Evolutionary conservation across 129 eudicot species (phyloP).

Genomic region (Helianthus annuus): DNA sequence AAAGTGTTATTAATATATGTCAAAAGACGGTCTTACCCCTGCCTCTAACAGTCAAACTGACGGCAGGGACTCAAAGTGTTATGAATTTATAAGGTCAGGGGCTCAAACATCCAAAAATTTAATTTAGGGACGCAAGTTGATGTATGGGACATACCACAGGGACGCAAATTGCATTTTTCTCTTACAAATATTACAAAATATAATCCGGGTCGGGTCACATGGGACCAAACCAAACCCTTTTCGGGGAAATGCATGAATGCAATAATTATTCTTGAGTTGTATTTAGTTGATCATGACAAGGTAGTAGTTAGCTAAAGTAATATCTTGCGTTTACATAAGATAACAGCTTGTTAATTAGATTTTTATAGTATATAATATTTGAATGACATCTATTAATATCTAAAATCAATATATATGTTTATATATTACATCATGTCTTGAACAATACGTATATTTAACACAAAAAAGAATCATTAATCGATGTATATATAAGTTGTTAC

Average conservation of each 20-base stretch:
- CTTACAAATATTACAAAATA: not conserved
- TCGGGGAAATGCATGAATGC: slow-evolving; percentile 12
- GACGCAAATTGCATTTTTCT: too few relatives aligned
- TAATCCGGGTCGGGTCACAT: slow-evolving; percentile 38
- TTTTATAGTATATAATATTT: not conserved
- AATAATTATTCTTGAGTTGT: slow-evolving; percentile 12
- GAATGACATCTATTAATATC: not conserved
- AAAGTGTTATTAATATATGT: too few relatives aligned
- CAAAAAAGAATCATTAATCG: not conserved
- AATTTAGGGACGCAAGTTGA: too few relatives aligned
- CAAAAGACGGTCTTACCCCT: too few relatives aligned
- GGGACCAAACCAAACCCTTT: slow-evolving; percentile 4
- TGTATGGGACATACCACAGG: too few relatives aligned
- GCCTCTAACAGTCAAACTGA: too few relatives aligned
- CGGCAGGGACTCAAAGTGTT: too few relatives aligned
- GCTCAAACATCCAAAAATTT: too few relatives aligned
- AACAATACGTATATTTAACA: slow-evolving; percentile 28
- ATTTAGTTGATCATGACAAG: slow-evolving; percentile 27
- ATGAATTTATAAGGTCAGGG: too few relatives aligned
- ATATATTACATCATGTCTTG: slow-evolving; percentile 15
- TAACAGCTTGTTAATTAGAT: not conserved
- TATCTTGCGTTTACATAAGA: slow-evolving; percentile 6
- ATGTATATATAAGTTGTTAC: slow-evolving; percentile 8
- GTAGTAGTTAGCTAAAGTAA: slow-evolving; percentile 31
- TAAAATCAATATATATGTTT: not conserved